Evolutionary conservation across 1,139 yeast genomes (phyloP).

Genomic region (Pneumocystis oryctolagi): DNA sequence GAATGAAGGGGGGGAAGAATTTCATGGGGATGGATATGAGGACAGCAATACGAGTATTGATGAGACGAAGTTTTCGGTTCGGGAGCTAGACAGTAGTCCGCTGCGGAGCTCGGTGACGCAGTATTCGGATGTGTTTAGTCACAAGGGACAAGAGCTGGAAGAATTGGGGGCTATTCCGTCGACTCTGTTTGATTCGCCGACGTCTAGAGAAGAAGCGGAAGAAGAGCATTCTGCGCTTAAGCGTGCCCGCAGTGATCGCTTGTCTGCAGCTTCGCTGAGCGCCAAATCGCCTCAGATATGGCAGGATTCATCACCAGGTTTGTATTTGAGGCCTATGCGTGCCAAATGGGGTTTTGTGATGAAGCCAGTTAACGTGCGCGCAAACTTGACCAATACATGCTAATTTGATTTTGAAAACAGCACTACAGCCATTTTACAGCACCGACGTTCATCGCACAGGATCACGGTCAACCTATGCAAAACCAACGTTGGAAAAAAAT

Average conservation of each 20-base stretch:
- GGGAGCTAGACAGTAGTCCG: background rate
- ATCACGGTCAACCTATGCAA: background rate
- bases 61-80: background rate
- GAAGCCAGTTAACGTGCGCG: background rate
- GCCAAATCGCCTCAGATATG: background rate
- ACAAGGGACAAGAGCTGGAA: conserved; percentile 11
- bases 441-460: background rate
- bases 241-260: background rate
- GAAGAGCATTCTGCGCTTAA: background rate
- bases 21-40: background rate
- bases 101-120: background rate
- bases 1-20: background rate
- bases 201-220: background rate
- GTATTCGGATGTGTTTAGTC: background rate
- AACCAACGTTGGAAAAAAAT: background rate
- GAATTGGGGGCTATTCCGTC: conserved; percentile 15
- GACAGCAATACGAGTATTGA: background rate
- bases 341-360: background rate
- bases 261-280: background rate
- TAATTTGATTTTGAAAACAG: background rate
- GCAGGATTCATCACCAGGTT: background rate
- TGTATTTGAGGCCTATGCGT: background rate
- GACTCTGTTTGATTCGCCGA: conserved; percentile 15
- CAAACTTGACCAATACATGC: no score
- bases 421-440: background rate